Base-by-base conservation (phyloP, 2,329 filamentous ascomycete species). In the Ophiostoma novo-ulmi region DNA sequence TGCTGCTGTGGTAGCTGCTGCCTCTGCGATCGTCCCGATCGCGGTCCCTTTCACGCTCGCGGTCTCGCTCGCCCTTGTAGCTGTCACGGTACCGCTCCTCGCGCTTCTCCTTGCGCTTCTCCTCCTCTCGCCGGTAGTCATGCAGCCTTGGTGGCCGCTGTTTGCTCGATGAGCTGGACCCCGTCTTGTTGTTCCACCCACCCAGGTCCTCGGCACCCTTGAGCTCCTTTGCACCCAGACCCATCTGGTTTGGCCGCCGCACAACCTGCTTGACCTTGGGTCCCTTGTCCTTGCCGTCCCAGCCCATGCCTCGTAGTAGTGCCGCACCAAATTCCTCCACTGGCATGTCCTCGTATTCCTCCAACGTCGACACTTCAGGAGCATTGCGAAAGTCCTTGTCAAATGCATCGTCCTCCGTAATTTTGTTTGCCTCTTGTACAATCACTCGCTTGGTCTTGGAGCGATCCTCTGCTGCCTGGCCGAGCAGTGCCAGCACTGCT, bases 251-350 rank as follows among this genome's bases (percentile, higher is more conserved):
- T 20, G 93, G 90, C 68, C 94, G 87, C 69, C 89, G 85, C 77
- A 91, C 89, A 17, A 89, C 83, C 22, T 88, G 82, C 73, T 87
- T 89, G 48, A 88, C 83, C 74, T 91, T 91, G 3, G 82, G 79
- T 1, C 83, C 85, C 66, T 83, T 80, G 73, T 84, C 82, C 70
- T 88, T 86, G 79, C 81, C 90, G 82, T 97, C 93, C 94, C 94
- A 97, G 10, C 95, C 95, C 91, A 98, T 97, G 11, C 94, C 93
- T 41, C 94, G 88, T 48, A 99, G 84, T 74, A 98, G 84, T 0
- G 94, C 93, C 22, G 93, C 91, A 8, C 95, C 95, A 74, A 98
- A 99, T 75, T 97, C 93, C 75, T 97, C 94, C 20, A 98, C 93
- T 0, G 95, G 94, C 73, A 97, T 90, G 14, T 90, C 89, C 71